These are phyloP conservation scores for Rhizopogon vesiculosus DNA, from an alignment of 768 basidiomycete species.

Conservation along the genomic window DNA sequence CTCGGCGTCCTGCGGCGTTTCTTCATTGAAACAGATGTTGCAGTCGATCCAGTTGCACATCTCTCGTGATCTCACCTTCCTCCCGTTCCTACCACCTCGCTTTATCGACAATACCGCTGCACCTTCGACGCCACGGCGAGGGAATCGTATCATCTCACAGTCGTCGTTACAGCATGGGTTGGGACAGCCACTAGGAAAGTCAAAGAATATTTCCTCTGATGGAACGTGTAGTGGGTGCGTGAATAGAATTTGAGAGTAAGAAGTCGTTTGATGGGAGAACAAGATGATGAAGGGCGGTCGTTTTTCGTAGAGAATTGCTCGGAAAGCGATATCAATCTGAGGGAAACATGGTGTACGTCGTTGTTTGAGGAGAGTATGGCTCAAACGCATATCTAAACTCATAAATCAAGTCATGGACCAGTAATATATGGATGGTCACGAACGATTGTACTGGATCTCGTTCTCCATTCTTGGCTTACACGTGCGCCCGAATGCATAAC, in stretches of 20 bases:
- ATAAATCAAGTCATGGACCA: background rate
- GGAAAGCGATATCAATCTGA: slow-evolving; percentile 74
- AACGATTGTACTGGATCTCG: slow-evolving; percentile 69
- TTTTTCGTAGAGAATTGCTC: slow-evolving; percentile 73
- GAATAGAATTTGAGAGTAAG: slow-evolving; percentile 80
- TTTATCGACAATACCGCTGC: slow-evolving; percentile 63
- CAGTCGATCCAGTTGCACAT: slow-evolving; percentile 88
- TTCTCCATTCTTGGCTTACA: slow-evolving; percentile 62
- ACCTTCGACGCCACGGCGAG: slow-evolving; percentile 54
- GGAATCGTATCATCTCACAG: slow-evolving; percentile 80
- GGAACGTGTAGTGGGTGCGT: slow-evolving; percentile 69
- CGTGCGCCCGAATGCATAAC: slow-evolving; percentile 54
- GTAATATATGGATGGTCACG: slow-evolving; percentile 22
- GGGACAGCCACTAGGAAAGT: slow-evolving; percentile 76
- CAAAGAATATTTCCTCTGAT: slow-evolving; percentile 65
- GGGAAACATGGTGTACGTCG: slow-evolving; percentile 78
- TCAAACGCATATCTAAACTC: slow-evolving; percentile 56
- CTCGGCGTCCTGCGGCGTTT: slow-evolving; percentile 24
- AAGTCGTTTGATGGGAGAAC: slow-evolving; percentile 77
- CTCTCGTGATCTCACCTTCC: slow-evolving; percentile 47
- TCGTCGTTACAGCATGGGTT: slow-evolving; percentile 78
- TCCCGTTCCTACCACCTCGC: slow-evolving; percentile 46
- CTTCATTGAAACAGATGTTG: slow-evolving; percentile 53
- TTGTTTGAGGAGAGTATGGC: slow-evolving; percentile 61
- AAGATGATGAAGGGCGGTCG: slow-evolving; percentile 71